Conservation (phyloP, 805 yeast genomes). For the Clavispora santaluciae region DNA sequence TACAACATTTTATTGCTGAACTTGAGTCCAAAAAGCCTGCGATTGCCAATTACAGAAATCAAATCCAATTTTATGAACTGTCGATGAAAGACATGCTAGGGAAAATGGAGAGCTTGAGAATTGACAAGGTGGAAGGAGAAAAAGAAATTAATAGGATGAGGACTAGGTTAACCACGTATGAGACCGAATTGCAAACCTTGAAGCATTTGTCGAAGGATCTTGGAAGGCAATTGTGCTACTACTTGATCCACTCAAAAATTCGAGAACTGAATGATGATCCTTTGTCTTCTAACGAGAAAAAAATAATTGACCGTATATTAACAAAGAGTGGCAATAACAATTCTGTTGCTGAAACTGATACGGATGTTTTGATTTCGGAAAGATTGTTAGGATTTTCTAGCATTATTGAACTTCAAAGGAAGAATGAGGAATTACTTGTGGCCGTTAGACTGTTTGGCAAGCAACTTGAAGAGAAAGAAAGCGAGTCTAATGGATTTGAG, state of each 20-base stretch:
- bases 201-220: conserved; percentile 63
- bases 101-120: conserved; percentile 47
- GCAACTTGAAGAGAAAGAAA: conserved; percentile 63
- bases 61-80: conserved; percentile 48
- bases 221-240: conserved; percentile 74
- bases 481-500: conserved; percentile 36
- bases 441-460: conserved; percentile 69
- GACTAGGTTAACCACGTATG: conserved; percentile 36
- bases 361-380: conserved; percentile 66
- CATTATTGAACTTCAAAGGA: conserved; percentile 63
- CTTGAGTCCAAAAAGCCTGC: conserved; percentile 76
- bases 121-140: conserved; percentile 44
- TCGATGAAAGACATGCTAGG: conserved; percentile 49
- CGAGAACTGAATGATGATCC: conserved; percentile 55
- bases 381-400: conserved; percentile 67
- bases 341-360: conserved; percentile 47
- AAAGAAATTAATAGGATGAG: conserved; percentile 33
- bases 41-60: conserved; percentile 61
- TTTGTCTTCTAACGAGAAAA: conserved; percentile 58
- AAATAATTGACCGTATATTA: conserved; percentile 56
- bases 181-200: conserved; percentile 44
- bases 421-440: conserved; percentile 66
- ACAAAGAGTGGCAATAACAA: conserved; percentile 29
- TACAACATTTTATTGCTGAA: conserved; percentile 68
- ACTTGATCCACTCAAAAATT: conserved; percentile 62